Conservation (phyloP, 306 rosid genomes). For the Acacia crassicarpa region DNA sequence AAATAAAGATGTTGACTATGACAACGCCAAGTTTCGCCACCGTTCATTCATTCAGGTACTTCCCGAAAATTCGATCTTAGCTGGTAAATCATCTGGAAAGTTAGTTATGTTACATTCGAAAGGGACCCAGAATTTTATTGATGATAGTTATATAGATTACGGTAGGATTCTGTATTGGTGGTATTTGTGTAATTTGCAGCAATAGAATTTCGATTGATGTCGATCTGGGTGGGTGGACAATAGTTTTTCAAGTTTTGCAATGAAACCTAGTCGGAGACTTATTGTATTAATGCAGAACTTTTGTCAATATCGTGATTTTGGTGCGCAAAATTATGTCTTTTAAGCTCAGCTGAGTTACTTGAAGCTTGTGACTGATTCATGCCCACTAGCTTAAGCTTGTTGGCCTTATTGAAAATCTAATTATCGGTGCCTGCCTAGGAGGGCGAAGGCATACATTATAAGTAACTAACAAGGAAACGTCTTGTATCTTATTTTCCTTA, state of each 20-base stretch:
- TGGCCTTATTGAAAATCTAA: neutral
- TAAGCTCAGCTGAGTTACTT: neutral
- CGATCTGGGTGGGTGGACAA: neutral
- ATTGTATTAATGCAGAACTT: neutral
- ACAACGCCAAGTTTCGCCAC: conserved; percentile 97
- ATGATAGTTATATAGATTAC: no score
- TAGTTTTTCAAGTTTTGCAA: neutral
- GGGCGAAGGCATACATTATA: neutral
- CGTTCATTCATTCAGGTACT: conserved; percentile 77
- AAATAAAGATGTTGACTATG: conserved; percentile 81
- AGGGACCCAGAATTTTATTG: no score
- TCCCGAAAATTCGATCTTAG: neutral
- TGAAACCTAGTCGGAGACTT: neutral
- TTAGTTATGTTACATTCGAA: no score
- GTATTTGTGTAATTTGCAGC: no score
- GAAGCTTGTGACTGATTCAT: neutral
- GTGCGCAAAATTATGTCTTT: neutral
- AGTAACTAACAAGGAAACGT: no score
- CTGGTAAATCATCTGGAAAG: no score
- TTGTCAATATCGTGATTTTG: neutral
- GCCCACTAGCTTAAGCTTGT: neutral
- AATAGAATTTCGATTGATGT: no score
- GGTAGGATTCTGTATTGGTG: no score
- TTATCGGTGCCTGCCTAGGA: neutral
- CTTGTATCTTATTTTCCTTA: no score